Base-by-base conservation (phyloP, 257 asterid species). In the Solanum gandarillasii region DNA sequence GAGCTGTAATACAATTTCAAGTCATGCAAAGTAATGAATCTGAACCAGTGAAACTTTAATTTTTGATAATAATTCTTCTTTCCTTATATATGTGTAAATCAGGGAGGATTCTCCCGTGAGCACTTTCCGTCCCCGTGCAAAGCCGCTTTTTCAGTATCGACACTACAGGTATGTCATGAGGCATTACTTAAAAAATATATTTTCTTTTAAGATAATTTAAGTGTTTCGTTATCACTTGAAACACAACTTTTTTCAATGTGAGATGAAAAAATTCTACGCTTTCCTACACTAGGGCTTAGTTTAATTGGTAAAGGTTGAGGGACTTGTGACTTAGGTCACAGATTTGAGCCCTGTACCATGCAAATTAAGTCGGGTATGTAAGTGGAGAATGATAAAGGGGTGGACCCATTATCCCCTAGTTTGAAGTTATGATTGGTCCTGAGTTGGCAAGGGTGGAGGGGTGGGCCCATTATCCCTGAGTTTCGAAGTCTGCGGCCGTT, bases 121-220 rank as follows among this genome's bases (percentile, higher is more conserved):
- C 94, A 95, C 98, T 88, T 94, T 95, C 83, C 99, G 99, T 27
- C 99, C 99, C 58, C 99, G 99, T 48, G 95, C 97, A 85, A 93
- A 95, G 88, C 98, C 98, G 52, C 99, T 97, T 87, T 97, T 97
- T 91, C 99, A 97, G 87, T 97, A 97, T 90, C 99, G 99, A n/a
- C 99, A 97, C 92, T 97, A 97, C 98, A 97, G 99, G 99, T 97
- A 93, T 90, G 72, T 87, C 86, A 48, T 58, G 84, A 48, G 46
- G 52, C 72, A 81, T 89, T 79, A 46, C 39, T 43, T 27, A 79
- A 43, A 79, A 12, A 27, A 18, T 9, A 29, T 31, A 46, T 16
- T 79, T 41, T 78, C 35, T 91, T 46, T 78, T 29, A 18, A 85
- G 38, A 43, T 76, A 86, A 60, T 43, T 46, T 38, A 55, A 29